phyloP scores from a whole-genome alignment of 495 filamentous ascomycete genomes.

The Chaetomium cochliodes region DNA sequence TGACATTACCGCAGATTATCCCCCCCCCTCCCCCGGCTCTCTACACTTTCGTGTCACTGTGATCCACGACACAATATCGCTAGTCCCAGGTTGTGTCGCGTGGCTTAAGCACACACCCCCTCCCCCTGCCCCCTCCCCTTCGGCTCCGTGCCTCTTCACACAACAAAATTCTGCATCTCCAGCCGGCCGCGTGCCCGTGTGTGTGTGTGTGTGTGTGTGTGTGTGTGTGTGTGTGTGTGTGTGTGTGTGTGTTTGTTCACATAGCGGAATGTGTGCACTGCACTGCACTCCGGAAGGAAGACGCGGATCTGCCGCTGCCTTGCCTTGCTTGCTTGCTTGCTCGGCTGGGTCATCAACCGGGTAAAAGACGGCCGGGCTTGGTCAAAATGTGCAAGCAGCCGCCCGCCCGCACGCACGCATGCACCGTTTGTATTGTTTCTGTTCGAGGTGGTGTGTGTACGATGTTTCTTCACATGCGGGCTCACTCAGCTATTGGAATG shows the following conservation, averaged over 20 bases:
- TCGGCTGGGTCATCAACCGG: constrained; percentile 11
- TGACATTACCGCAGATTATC: background rate
- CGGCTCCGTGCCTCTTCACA: background rate
- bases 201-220: background rate
- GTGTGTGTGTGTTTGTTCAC: background rate
- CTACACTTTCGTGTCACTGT: background rate
- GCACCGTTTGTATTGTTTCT: background rate
- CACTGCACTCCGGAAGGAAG: background rate
- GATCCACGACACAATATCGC: constrained; percentile 6
- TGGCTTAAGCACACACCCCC: constrained; percentile 14
- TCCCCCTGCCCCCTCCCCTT: background rate
- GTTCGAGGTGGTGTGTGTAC: background rate
- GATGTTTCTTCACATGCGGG: background rate
- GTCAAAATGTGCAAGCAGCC: background rate
- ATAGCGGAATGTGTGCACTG: background rate
- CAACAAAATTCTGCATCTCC: too few relatives aligned
- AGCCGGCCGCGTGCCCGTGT: too few relatives aligned
- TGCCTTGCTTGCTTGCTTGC: too few relatives aligned
- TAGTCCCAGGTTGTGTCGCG: constrained; percentile 10
- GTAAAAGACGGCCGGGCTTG: background rate
- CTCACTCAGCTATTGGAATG: background rate
- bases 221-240: background rate
- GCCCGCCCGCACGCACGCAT: too few relatives aligned
- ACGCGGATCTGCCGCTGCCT: background rate
- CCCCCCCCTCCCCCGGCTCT: background rate